These are phyloP conservation scores for Curvularia verruculosa DNA, from an alignment of 2,329 filamentous ascomycete genomes.

Conservation along the genomic window DNA sequence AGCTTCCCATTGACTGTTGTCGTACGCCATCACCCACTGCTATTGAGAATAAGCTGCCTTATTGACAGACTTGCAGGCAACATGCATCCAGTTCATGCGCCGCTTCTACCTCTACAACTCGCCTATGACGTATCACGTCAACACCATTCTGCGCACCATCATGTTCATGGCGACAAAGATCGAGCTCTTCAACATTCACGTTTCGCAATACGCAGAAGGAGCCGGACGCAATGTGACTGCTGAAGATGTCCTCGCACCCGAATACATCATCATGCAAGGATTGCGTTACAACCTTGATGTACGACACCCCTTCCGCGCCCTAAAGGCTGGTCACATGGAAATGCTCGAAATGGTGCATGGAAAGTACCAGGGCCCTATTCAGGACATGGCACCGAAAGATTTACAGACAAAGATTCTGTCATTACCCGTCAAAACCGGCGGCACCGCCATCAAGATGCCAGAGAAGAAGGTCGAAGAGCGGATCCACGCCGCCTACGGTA, in stretches of 20 bases:
- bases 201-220: constrained; percentile 61
- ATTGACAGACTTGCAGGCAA: constrained; percentile 60
- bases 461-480: constrained; percentile 49
- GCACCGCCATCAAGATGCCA: constrained; percentile 19
- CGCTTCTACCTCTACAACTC: constrained; percentile 97
- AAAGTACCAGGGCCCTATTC: constrained; percentile 53
- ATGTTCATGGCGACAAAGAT: constrained; percentile 94
- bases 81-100: constrained; percentile 85
- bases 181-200: constrained; percentile 78
- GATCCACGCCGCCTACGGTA: constrained; percentile 69
- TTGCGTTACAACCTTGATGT: constrained; percentile 94
- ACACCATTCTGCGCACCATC: constrained; percentile 84
- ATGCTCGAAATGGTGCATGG: constrained; percentile 71
- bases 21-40: constrained; percentile 44
- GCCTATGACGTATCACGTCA: constrained; percentile 93
- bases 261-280: constrained; percentile 91
- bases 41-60: background rate
- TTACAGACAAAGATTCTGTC: constrained; percentile 38
- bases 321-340: constrained; percentile 88
- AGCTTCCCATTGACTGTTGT: constrained; percentile 66
- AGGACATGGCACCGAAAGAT: constrained; percentile 27
- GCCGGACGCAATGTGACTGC: constrained; percentile 63
- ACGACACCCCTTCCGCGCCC: constrained; percentile 83
- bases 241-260: constrained; percentile 85
- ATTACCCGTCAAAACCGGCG: constrained; percentile 31